phyloP scores from a whole-genome alignment of 208 protist genomes.

The Trichomonas vaginalis region DNA sequence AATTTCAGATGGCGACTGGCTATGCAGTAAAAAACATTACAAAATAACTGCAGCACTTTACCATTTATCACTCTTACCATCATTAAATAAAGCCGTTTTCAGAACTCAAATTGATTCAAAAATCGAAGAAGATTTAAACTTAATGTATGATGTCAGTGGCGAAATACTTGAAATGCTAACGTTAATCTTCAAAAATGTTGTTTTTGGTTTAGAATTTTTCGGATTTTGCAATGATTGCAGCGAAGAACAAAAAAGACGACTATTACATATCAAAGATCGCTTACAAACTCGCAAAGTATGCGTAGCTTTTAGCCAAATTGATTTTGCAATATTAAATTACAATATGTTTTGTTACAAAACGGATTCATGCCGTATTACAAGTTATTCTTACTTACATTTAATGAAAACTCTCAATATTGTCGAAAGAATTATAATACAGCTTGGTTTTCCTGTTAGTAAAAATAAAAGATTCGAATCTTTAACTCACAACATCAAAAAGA shows the following conservation, averaged over 20 bases:
- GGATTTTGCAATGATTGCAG: background rate
- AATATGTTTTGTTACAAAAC: background rate
- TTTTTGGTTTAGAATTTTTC: background rate
- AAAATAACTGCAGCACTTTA: background rate
- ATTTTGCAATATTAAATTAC: background rate
- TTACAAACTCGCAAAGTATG: background rate
- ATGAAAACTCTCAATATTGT: background rate
- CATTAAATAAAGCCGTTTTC: background rate
- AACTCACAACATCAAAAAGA: background rate
- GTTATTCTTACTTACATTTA: background rate
- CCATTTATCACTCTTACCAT: background rate
- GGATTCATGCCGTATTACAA: background rate
- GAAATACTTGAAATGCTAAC: background rate
- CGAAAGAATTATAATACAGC: background rate
- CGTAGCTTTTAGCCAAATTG: background rate
- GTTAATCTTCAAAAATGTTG: background rate
- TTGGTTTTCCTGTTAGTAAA: background rate
- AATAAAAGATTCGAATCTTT: background rate
- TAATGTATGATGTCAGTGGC: background rate
- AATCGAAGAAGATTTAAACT: background rate
- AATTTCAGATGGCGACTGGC: background rate
- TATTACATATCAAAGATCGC: background rate
- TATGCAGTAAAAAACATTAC: background rate
- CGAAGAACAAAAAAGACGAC: background rate
- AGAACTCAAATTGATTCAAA: background rate